phyloP scores from a whole-genome alignment of 148 eudicot species.

The Drosera capensis region DNA sequence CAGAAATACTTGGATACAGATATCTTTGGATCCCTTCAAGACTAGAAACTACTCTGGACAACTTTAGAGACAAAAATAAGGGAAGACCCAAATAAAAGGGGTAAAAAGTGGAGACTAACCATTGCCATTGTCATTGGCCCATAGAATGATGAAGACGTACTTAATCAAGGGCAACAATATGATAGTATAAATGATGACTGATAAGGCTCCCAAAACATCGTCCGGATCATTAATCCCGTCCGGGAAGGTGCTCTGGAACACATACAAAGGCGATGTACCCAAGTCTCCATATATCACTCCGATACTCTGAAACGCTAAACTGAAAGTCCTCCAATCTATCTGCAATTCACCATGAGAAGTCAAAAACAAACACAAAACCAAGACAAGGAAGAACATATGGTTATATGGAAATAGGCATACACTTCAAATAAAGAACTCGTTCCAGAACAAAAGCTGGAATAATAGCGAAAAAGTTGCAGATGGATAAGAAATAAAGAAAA shows the following conservation, averaged over 20 bases:
- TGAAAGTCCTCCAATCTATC: background rate
- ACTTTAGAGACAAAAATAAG: too few relatives aligned
- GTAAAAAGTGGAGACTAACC: constrained; percentile 6
- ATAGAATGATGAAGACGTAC: constrained; percentile 24
- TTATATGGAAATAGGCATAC: background rate
- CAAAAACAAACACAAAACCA: background rate
- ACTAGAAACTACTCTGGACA: too few relatives aligned
- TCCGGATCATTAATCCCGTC: constrained; percentile 17
- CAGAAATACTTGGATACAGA: too few relatives aligned
- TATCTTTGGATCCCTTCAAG: too few relatives aligned
- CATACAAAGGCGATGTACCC: constrained; percentile 33
- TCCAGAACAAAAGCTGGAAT: background rate
- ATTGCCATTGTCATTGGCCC: constrained; percentile 32
- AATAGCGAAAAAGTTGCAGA: too few relatives aligned
- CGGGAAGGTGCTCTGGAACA: constrained; percentile 14
- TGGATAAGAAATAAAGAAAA: background rate
- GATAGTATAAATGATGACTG: constrained; percentile 23
- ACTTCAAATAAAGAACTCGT: background rate
- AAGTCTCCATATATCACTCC: constrained; percentile 35
- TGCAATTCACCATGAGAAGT: background rate
- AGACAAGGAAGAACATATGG: background rate
- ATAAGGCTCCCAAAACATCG: constrained; percentile 24
- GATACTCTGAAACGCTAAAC: background rate
- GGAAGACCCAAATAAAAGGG: rapidly evolving
- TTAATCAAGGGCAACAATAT: constrained; percentile 22